Conservation (phyloP, 2,329 filamentous ascomycete genomes). For the Hirsutella thompsonii region DNA sequence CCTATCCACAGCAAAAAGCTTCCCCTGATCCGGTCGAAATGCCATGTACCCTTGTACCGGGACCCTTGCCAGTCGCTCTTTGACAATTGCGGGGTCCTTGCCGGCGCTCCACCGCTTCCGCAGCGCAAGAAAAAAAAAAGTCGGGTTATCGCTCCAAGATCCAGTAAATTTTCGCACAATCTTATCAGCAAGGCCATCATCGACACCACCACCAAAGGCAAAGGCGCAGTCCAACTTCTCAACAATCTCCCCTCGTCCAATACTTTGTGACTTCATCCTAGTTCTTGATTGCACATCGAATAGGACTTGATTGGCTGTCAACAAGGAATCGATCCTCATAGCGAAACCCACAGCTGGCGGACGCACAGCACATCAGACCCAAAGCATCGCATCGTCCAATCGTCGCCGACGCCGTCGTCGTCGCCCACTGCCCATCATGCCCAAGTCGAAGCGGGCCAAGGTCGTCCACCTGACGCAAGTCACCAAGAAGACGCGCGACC, state of each 20-base stretch:
- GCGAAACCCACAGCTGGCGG: too few species aligned
- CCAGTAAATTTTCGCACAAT: constrained; percentile 17
- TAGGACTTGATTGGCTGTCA: too few species aligned
- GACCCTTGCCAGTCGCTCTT: neutral
- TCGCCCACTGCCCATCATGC: constrained; percentile 47
- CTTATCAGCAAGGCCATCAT: constrained; percentile 13
- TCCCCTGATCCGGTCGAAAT: too few species aligned
- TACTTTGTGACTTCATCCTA: too few species aligned
- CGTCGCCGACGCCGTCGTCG: constrained; percentile 10
- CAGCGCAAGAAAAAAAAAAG: constrained; percentile 1
- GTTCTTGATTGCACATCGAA: too few species aligned
- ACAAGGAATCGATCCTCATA: too few species aligned
- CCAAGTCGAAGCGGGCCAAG: constrained; percentile 88
- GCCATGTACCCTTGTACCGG: too few species aligned
- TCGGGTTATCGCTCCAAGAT: neutral
- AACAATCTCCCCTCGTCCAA: constrained; percentile 3
- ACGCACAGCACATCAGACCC: neutral
- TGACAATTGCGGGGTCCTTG: constrained; percentile 15
- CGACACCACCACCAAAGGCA: neutral
- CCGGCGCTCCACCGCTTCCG: neutral
- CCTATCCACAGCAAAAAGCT: too few species aligned
- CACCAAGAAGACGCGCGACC: constrained; percentile 83
- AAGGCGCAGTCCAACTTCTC: neutral
- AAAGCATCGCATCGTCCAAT: neutral
- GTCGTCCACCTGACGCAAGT: constrained; percentile 85